Evolutionary conservation across 1,139 yeast genomes (phyloP).

Genomic region (Insectozyma bohioensis): DNA sequence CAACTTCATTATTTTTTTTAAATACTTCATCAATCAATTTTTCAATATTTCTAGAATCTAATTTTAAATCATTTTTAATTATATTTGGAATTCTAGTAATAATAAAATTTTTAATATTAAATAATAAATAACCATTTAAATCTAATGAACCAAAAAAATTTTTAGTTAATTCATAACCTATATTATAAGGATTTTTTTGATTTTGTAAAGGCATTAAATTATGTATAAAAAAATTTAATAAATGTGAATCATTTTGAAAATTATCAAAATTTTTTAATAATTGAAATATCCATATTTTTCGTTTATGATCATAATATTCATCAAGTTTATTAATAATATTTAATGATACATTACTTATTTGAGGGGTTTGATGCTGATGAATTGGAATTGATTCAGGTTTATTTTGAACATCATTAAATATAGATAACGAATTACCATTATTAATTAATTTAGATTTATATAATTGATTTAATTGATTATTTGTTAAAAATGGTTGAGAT

Average conservation of each 20-base stretch:
- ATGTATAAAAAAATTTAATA: constrained; percentile 3
- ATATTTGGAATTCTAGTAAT: constrained; percentile 29
- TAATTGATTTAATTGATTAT: constrained; percentile 9
- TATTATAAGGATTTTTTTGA: constrained; percentile 10
- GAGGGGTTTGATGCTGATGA: background rate
- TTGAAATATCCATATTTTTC: constrained; percentile 9
- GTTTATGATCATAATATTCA: constrained; percentile 3
- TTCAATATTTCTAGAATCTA: constrained; percentile 11
- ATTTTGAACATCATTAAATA: too few species aligned
- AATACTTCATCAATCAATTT: constrained; percentile 17
- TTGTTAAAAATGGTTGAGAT: constrained; percentile 6
- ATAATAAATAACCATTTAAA: constrained; percentile 16
- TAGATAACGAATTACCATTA: too few species aligned
- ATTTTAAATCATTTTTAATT: constrained; percentile 15
- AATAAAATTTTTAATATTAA: constrained; percentile 39
- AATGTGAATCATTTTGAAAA: constrained; percentile 3
- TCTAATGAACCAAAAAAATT: constrained; percentile 19
- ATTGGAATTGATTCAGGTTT: too few species aligned
- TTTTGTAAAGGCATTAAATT: constrained; percentile 3
- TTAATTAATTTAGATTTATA: constrained; percentile 2
- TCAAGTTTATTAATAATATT: constrained; percentile 6
- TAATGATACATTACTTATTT: constrained; percentile 5
- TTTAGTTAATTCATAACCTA: constrained; percentile 23
- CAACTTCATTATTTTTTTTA: constrained; percentile 13
- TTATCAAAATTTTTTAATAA: constrained; percentile 6